These are phyloP conservation scores for Neurospora sp. DNA, from an alignment of 495 filamentous ascomycete species.

Conservation along the genomic window DNA sequence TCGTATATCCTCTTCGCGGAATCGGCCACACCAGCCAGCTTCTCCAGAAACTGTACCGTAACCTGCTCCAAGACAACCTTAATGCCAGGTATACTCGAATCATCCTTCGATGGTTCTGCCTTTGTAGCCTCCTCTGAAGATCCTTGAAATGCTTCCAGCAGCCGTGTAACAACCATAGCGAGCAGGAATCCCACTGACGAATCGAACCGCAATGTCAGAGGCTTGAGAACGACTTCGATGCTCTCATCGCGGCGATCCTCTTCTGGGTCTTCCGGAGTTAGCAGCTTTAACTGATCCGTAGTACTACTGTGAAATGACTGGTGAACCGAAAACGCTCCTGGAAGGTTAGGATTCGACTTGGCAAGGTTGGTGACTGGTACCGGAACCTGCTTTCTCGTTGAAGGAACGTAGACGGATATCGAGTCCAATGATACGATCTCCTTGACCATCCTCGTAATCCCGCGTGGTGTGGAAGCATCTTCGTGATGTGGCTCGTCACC, in stretches of 20 bases:
- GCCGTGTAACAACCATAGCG: conserved; percentile 45
- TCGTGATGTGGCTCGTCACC: conserved; percentile 16
- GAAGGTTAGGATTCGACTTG: conserved; percentile 37
- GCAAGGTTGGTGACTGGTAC: conserved; percentile 20
- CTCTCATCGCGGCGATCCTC: conserved; percentile 21
- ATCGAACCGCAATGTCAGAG: conserved; percentile 51
- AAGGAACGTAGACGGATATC: conserved; percentile 36
- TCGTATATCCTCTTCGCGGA: conserved; percentile 28
- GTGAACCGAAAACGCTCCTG: conserved; percentile 48
- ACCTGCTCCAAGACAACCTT: conserved; percentile 44
- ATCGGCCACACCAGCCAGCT: conserved; percentile 39
- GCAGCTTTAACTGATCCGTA: background rate
- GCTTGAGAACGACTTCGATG: conserved; percentile 47
- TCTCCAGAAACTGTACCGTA: conserved; percentile 56
- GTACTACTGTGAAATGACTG: background rate
- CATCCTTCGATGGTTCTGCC: conserved; percentile 10
- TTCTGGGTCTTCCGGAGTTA: background rate
- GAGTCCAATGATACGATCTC: conserved; percentile 33
- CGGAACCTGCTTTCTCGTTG: conserved; percentile 18
- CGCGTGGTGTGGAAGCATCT: conserved; percentile 33
- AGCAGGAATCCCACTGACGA: conserved; percentile 59
- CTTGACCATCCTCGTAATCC: conserved; percentile 37
- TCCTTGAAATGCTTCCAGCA: conserved; percentile 36
- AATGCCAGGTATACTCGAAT: conserved; percentile 28
- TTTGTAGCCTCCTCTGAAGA: conserved; percentile 15